Evolutionary conservation across 257 asterid species (phyloP), one percentile per base, ranked within the genome.

Genomic region (Nicotiana obtusifolia): DNA sequence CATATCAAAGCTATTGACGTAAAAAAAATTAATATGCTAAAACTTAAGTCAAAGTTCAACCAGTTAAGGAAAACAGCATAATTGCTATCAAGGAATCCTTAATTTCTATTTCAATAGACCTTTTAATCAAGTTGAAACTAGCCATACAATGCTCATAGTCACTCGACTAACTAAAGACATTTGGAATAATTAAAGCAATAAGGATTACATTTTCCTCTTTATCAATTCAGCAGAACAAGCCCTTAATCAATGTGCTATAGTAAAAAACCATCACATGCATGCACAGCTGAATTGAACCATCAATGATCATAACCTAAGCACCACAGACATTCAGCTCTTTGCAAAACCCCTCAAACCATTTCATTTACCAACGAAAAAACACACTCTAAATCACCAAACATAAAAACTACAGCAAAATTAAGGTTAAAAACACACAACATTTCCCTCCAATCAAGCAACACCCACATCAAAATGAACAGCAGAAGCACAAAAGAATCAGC

Each of bases 401-500:
- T 80, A 82, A 84, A 64, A 54, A 61, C 77, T 54, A 81, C 82
- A 81, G 56, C 84, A 83, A 78, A 54, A 77, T 84, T 65, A 66
- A 80, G 49, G 83, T 84, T 73, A 30, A 76, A 78, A 75, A 24
- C 49, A 59, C 71, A 82, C 30, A 59, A 60, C 86, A 84, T 81
- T 41, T 87, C 84, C 87, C 41, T 82, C 28, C 28, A 84, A 83
- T 76, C 80, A 85, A 86, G 82, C 81, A 86, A 77, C 10, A 44
- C 83, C 89, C 88, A 82, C 82, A 81, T 69, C 35, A 62, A 68
- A 84, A 69, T 61, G 78, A 84, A 81, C 87, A 78, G 64, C 30
- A 84, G 10, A 76, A 78, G 78, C 60, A 84, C 82, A 79, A 79
- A 28, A 84, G 81, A 90, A 89, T 82, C 83, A 91, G 91, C 93